These are phyloP conservation scores for Anaeromyces robustus DNA, from an alignment of 192 early-diverging fungal species.

Conservation along the genomic window DNA sequence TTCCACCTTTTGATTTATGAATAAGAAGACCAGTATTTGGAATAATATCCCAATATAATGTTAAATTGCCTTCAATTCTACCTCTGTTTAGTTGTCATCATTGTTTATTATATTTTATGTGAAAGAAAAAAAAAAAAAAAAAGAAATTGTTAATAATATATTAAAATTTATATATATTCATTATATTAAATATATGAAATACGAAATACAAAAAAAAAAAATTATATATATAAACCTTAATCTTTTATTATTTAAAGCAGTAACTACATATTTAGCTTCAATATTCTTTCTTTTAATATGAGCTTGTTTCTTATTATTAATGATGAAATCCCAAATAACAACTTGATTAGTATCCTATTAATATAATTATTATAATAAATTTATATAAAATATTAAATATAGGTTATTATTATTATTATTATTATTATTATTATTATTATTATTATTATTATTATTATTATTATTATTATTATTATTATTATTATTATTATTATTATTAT, in stretches of 20 bases:
- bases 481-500: too few relatives aligned
- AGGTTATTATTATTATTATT: too few relatives aligned
- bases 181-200: too few relatives aligned
- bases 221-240: slow-evolving; percentile 18
- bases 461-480: too few relatives aligned
- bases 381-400: too few relatives aligned
- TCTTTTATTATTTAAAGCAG: slow-evolving; percentile 49
- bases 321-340: slow-evolving; percentile 71
- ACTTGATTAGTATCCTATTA: slow-evolving; percentile 54
- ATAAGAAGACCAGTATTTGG: slow-evolving; percentile 15
- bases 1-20: not conserved
- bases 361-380: not conserved
- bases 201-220: too few relatives aligned
- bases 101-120: too few relatives aligned
- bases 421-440: too few relatives aligned
- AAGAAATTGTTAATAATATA: too few relatives aligned
- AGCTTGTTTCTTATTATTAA: slow-evolving; percentile 48
- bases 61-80: slow-evolving; percentile 47
- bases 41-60: slow-evolving; percentile 67
- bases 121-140: too few relatives aligned
- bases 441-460: too few relatives aligned
- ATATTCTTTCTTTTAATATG: slow-evolving; percentile 32
- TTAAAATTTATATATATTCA: too few relatives aligned
- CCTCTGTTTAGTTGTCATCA: slow-evolving; percentile 20
- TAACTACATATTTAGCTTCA: slow-evolving; percentile 48